These are phyloP conservation scores for Marasmius tenuissimus DNA, from an alignment of 1,284 basidiomycete species.

Conservation along the genomic window DNA sequence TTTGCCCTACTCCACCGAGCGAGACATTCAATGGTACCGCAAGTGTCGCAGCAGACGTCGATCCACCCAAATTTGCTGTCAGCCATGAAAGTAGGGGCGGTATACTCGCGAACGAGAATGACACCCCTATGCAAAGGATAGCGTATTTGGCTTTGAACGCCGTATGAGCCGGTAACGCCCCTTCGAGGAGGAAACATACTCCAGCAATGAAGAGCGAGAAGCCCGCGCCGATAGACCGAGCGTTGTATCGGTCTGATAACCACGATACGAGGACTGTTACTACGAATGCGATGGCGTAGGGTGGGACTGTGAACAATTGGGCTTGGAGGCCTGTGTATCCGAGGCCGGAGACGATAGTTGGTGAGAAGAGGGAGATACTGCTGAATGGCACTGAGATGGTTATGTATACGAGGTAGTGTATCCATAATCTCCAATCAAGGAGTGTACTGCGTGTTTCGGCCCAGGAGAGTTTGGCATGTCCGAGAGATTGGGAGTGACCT, in stretches of 20 bases:
- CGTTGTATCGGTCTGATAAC: slow-evolving; percentile 16
- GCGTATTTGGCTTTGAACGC: slow-evolving; percentile 29
- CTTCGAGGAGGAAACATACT: slow-evolving; percentile 22
- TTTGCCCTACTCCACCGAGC: slow-evolving; percentile 36
- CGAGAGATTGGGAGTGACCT: slow-evolving; percentile 24
- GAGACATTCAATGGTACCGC: slow-evolving; percentile 37
- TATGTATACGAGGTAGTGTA: slow-evolving; percentile 26
- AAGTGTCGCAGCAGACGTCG: slow-evolving; percentile 30
- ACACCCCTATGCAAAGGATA: slow-evolving; percentile 32
- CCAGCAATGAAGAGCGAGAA: slow-evolving; percentile 24
- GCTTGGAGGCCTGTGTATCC: slow-evolving; percentile 46
- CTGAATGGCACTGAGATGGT: slow-evolving; percentile 31
- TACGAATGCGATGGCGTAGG: slow-evolving; percentile 41
- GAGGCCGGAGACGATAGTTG: slow-evolving; percentile 38
- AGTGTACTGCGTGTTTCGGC: slow-evolving; percentile 27
- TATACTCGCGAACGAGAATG: slow-evolving; percentile 34
- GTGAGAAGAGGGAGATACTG: slow-evolving; percentile 34
- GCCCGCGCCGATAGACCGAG: background rate
- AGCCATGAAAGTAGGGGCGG: slow-evolving; percentile 39
- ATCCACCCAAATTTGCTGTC: slow-evolving; percentile 32
- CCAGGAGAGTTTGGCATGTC: slow-evolving; percentile 27
- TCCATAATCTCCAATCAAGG: slow-evolving; percentile 29
- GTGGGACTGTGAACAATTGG: slow-evolving; percentile 60
- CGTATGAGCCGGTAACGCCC: background rate
- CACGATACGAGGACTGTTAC: slow-evolving; percentile 25